phyloP scores from a whole-genome alignment of 2,329 filamentous ascomycete genomes.

The Cercospora citrullina region DNA sequence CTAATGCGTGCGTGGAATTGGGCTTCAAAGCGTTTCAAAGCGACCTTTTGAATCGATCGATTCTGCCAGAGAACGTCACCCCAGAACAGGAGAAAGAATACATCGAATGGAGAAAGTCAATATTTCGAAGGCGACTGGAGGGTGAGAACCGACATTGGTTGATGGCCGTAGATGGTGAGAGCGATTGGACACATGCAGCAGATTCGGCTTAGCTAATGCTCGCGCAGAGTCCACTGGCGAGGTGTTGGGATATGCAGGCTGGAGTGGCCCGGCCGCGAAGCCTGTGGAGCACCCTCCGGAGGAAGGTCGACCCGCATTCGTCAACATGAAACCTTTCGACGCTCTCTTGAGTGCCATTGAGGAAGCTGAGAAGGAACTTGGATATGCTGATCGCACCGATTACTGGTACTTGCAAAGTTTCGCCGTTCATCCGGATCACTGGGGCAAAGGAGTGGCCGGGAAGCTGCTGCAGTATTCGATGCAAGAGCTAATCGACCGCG shows the following conservation, averaged over 20 bases:
- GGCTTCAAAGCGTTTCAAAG: constrained; percentile 5
- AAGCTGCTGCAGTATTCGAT: constrained; percentile 8
- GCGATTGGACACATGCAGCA: background rate
- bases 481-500: constrained; percentile 11
- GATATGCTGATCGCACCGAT: constrained; percentile 13
- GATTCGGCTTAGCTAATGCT: background rate
- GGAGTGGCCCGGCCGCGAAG: constrained; percentile 11
- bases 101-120: constrained; percentile 3
- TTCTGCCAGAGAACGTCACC: background rate
- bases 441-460: constrained; percentile 10
- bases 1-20: background rate
- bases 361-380: constrained; percentile 4
- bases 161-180: background rate
- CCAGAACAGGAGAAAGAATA: background rate
- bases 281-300: background rate
- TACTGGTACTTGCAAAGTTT: constrained; percentile 15
- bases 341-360: background rate
- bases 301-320: constrained; percentile 9
- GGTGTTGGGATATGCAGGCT: constrained; percentile 1
- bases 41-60: constrained; percentile 3
- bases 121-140: background rate
- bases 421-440: constrained; percentile 17
- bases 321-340: constrained; percentile 1
- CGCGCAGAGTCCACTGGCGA: background rate
- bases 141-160: background rate